Evolutionary conservation across 202 grass and related monocot species (phyloP), one percentile per base, ranked within the genome.

Genomic region (Saccharum hybrid): DNA sequence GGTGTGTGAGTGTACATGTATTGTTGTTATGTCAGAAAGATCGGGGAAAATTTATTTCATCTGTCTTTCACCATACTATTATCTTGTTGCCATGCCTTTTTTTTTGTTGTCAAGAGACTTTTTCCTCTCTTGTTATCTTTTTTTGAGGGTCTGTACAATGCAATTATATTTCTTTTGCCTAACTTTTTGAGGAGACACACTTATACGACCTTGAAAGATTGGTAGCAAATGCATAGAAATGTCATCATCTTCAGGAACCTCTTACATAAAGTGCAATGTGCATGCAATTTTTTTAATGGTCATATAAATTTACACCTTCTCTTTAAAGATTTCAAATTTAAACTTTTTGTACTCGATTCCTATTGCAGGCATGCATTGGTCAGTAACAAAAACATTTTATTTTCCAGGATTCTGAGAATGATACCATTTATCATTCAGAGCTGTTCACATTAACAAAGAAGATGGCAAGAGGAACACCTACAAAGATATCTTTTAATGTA

Each of bases 381-480:
- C 54, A 40, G 18, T 81, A 79, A 77, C 76, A 82, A 62, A 63
- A 69, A 41, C 11, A 43, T 84, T 69, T 81, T 84, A 66, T 84
- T 77, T 75, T 75, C 19, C 84, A 94, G 92, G 96, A 98, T 91
- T 98, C 96, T 78, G 96, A 98, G 84, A 98, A 98, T 81, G 96
- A 98, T 81, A 88, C 94, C 79, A 98, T 98, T 76, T 98, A 98
- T 80, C 92, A 98, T 88, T 94, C 89, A 40, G 96, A 98, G 61
- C 81, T 98, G 65, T 93, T 95, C 81, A 95, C 92, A 52, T 87
- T 98, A 78, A 93, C 90, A 38, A 98, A 98, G 83, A 94, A 88
- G 87, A 94, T 93, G 92, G 87, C 88, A 75, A 91, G 83, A 86
- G 90, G 88, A 68, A 85, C 72, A 48, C 84, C 96, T 85, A 92